phyloP scores from a whole-genome alignment of 345 rosid species.

The Punica granatum region DNA sequence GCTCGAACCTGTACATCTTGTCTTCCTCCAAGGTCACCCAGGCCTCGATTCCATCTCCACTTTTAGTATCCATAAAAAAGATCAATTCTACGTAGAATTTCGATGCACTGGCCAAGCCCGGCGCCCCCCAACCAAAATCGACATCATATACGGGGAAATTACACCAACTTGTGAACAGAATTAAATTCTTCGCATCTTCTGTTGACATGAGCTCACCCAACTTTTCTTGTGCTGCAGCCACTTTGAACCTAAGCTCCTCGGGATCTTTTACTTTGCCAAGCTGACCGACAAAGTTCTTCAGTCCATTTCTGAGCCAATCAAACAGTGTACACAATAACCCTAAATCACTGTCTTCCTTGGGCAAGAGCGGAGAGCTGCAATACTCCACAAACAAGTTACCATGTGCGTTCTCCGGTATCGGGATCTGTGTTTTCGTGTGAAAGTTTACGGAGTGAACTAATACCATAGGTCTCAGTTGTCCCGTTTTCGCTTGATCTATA shows the following conservation, averaged over 20 bases:
- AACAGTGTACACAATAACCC: neutral
- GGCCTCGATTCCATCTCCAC: conserved; percentile 6
- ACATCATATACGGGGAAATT: neutral
- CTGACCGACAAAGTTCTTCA: neutral
- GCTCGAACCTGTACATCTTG: neutral
- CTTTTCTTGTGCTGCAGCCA: neutral
- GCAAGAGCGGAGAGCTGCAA: neutral
- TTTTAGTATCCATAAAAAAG: neutral
- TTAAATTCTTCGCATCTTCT: neutral
- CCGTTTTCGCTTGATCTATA: neutral
- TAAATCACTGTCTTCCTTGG: neutral
- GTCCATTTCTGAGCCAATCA: neutral
- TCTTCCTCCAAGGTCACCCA: conserved; percentile 6
- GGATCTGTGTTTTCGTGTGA: neutral
- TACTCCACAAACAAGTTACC: conserved; percentile 5
- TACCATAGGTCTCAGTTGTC: conserved; percentile 4
- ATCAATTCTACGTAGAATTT: neutral
- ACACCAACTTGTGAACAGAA: conserved; percentile 7
- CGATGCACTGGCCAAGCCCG: neutral
- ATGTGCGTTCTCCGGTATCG: neutral
- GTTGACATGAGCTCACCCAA: neutral
- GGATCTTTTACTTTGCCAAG: neutral
- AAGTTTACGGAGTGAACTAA: neutral
- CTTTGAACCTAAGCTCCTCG: conserved; percentile 8
- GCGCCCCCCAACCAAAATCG: conserved; percentile 13